These are phyloP conservation scores for Sarcomyxa edulis DNA, from an alignment of 768 basidiomycete species.

Conservation along the genomic window DNA sequence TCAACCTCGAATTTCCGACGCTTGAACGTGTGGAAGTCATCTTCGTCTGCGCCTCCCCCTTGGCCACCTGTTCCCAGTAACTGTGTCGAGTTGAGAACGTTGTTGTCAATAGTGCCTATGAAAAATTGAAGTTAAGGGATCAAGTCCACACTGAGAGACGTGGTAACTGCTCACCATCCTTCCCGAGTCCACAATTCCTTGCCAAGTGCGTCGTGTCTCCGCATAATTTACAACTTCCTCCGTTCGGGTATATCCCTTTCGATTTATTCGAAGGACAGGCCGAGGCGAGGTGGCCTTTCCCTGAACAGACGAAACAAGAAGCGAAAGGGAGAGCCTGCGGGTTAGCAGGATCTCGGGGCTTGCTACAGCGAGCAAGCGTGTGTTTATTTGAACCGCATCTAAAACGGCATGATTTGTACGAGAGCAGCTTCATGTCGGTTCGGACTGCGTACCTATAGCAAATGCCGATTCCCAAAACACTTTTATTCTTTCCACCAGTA, in stretches of 20 bases:
- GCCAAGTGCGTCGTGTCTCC: slow-evolving; percentile 82
- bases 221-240: slow-evolving; percentile 88
- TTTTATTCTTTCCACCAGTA: slow-evolving; percentile 14
- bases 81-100: neutral
- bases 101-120: neutral
- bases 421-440: neutral
- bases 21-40: slow-evolving; percentile 85
- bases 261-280: slow-evolving; percentile 75
- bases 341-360: slow-evolving; percentile 51
- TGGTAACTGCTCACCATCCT: slow-evolving; percentile 36
- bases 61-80: slow-evolving; percentile 38
- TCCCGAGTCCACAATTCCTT: slow-evolving; percentile 69
- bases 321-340: slow-evolving; percentile 87
- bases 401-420: slow-evolving; percentile 5
- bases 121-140: slow-evolving; percentile 1
- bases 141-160: no score
- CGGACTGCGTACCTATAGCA: slow-evolving; percentile 59
- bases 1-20: slow-evolving; percentile 58
- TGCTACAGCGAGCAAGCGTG: slow-evolving; percentile 72
- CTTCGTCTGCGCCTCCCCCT: slow-evolving; percentile 84
- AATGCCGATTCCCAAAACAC: slow-evolving; percentile 47
- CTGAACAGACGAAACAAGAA: slow-evolving; percentile 86
- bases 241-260: slow-evolving; percentile 86
- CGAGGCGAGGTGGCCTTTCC: slow-evolving; percentile 81
- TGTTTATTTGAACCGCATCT: slow-evolving; percentile 85